Percentiles rank a stretch among this genome's conserved stretches.
Conservation (phyloP, 495 filamentous ascomycete species). For the Penicillium macrosclerotiorum region DNA sequence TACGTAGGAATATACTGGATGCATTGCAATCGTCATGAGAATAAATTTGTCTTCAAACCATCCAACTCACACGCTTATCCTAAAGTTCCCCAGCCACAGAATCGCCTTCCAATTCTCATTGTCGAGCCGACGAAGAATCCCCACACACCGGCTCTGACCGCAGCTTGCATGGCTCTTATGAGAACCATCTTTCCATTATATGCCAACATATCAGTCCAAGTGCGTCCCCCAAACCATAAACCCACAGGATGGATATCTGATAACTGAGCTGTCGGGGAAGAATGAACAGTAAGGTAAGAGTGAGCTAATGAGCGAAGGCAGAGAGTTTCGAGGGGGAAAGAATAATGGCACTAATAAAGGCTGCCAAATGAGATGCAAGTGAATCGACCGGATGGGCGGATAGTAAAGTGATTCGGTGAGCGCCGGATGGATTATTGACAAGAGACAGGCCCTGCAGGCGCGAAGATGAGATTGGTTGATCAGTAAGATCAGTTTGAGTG, state of each 20-base stretch:
- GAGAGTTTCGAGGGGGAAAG: conserved; percentile 49
- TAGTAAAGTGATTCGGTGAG: conserved; percentile 50
- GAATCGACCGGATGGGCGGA: conserved; percentile 47
- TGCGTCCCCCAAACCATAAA: conserved; percentile 42
- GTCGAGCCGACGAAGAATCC: conserved; percentile 40
- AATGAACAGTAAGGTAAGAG: conserved; percentile 35
- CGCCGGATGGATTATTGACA: conserved; percentile 5
- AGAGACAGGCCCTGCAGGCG: conserved; percentile 12
- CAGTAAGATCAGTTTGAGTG: background rate
- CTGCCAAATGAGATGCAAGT: conserved; percentile 43
- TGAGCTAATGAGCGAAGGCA: conserved; percentile 46
- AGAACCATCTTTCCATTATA: conserved; percentile 46
- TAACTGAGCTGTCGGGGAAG: conserved; percentile 15
- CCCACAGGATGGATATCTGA: conserved; percentile 35
- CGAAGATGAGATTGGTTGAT: conserved; percentile 7
- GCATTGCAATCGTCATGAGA: background rate
- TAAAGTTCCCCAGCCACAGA: conserved; percentile 47
- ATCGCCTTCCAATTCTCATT: conserved; percentile 44
- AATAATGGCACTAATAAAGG: conserved; percentile 39
- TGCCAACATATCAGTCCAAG: conserved; percentile 33
- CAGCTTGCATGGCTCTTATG: conserved; percentile 47
- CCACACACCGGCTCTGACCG: conserved; percentile 44
- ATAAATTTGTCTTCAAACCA: background rate
- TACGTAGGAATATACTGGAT: background rate
- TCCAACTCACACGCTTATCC: conserved; percentile 12